These are phyloP conservation scores for Emergomyces orientalis DNA, from an alignment of 2,329 filamentous ascomycete genomes.

Conservation along the genomic window DNA sequence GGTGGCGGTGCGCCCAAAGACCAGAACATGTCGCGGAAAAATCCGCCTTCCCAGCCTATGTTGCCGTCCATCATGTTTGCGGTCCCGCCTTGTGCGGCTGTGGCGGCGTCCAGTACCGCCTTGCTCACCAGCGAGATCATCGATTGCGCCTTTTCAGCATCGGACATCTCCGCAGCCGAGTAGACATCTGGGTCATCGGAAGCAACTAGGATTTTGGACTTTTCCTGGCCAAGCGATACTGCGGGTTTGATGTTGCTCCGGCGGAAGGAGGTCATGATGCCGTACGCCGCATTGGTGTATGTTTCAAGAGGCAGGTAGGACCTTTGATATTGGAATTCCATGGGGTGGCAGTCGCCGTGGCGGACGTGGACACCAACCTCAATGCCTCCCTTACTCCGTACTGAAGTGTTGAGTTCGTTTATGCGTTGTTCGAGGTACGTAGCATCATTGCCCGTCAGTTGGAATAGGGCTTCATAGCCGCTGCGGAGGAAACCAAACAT, in stretches of 20 bases:
- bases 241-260: conserved; percentile 24
- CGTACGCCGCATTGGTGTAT: conserved; percentile 53
- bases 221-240: conserved; percentile 32
- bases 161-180: conserved; percentile 51
- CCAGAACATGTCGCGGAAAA: conserved; percentile 75
- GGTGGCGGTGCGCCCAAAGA: conserved; percentile 53
- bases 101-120: conserved; percentile 41
- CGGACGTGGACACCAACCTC: conserved; percentile 68
- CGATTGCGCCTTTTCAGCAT: conserved; percentile 57
- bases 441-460: conserved; percentile 56
- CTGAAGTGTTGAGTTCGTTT: conserved; percentile 43
- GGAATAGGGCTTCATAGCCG: conserved; percentile 67
- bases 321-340: conserved; percentile 65
- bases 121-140: conserved; percentile 70
- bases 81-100: conserved; percentile 6
- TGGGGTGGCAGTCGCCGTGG: conserved; percentile 67
- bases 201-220: conserved; percentile 50
- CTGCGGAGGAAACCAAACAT: conserved; percentile 59
- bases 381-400: conserved; percentile 40
- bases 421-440: conserved; percentile 55
- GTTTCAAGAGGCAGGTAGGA: conserved; percentile 67
- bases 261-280: conserved; percentile 43
- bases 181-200: conserved; percentile 76
- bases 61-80: conserved; percentile 52
- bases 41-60: conserved; percentile 81